Percentiles rank a stretch among this genome's conserved stretches.
Evolutionary conservation across 345 rosid genomes (phyloP).

Genomic region (Mangifera indica): DNA sequence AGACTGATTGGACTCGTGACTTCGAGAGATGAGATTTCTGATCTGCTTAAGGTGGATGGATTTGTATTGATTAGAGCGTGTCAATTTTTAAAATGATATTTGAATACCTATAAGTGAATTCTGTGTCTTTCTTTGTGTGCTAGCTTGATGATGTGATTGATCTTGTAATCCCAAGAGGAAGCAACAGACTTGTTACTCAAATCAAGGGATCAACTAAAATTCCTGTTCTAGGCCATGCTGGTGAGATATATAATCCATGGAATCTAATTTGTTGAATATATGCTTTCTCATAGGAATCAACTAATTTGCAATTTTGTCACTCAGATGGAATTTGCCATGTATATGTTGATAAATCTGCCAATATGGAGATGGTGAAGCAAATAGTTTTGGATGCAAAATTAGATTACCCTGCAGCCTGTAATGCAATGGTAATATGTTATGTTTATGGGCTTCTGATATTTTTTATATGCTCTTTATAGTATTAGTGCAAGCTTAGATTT

Average conservation of each 20-base stretch:
- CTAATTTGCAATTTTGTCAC: constrained; percentile 13
- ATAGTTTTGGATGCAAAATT: constrained; percentile 84
- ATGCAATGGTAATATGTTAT: constrained; percentile 72
- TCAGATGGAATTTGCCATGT: constrained; percentile 98
- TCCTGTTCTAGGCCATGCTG: constrained; percentile 97
- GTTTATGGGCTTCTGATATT: not conserved
- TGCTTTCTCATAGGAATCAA: constrained; percentile 5
- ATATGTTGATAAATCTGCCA: constrained; percentile 84
- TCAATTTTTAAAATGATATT: constrained; percentile 8
- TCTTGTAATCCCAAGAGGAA: constrained; percentile 99
- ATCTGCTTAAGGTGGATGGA: constrained; percentile 75
- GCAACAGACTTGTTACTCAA: constrained; percentile 89
- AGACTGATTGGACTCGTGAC: constrained; percentile 94
- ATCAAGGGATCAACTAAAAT: constrained; percentile 90
- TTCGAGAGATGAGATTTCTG: constrained; percentile 94
- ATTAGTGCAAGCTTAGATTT: not conserved
- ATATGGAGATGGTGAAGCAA: constrained; percentile 76
- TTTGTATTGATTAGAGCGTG: constrained; percentile 12
- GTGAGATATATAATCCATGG: constrained; percentile 39
- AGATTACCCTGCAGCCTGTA: constrained; percentile 98
- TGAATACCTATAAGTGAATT: constrained; percentile 13
- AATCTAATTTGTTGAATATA: constrained; percentile 11
- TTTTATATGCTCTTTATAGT: not conserved
- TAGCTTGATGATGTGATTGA: constrained; percentile 99
- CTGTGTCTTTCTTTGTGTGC: constrained; percentile 26